Evolutionary conservation across 257 asterid species (phyloP).

Genomic region (Nyctanthes arbortristis): DNA sequence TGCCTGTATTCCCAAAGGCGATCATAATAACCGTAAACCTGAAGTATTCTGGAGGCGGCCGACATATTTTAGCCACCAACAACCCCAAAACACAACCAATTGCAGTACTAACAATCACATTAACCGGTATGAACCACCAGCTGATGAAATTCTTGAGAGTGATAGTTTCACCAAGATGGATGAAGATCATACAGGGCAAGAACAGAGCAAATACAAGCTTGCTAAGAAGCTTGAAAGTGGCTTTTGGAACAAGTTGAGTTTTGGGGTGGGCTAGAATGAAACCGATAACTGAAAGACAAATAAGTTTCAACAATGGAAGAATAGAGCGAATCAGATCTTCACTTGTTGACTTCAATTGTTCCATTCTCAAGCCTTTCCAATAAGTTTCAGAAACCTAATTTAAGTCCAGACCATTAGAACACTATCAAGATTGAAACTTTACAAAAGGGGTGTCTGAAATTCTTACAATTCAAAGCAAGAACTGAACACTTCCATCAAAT

Average conservation of each 20-base stretch:
- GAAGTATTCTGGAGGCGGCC: constrained; percentile 74
- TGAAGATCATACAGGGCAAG: constrained; percentile 83
- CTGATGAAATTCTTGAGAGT: constrained; percentile 55
- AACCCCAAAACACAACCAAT: constrained; percentile 80
- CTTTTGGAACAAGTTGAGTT: constrained; percentile 69
- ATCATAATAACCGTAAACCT: constrained; percentile 84
- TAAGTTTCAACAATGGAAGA: constrained; percentile 74
- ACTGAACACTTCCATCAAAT: constrained; percentile 9
- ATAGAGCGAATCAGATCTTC: constrained; percentile 61
- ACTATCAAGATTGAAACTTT: constrained; percentile 27
- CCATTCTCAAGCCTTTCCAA: constrained; percentile 39
- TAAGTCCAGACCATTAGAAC: constrained; percentile 10
- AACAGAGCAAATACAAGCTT: constrained; percentile 86
- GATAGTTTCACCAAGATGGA: constrained; percentile 83
- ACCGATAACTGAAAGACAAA: constrained; percentile 70
- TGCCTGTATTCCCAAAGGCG: constrained; percentile 95
- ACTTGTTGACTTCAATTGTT: constrained; percentile 27
- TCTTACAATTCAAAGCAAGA: neutral
- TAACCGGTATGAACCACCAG: constrained; percentile 97
- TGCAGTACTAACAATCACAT: constrained; percentile 75
- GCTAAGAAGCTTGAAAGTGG: constrained; percentile 90
- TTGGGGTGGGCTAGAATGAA: constrained; percentile 76
- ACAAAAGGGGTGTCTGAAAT: neutral
- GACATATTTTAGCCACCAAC: constrained; percentile 65
- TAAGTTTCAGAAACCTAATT: neutral